These are phyloP conservation scores for Chrysoporthe deuterocubensis DNA, from an alignment of 2,329 filamentous ascomycete species.

Conservation along the genomic window DNA sequence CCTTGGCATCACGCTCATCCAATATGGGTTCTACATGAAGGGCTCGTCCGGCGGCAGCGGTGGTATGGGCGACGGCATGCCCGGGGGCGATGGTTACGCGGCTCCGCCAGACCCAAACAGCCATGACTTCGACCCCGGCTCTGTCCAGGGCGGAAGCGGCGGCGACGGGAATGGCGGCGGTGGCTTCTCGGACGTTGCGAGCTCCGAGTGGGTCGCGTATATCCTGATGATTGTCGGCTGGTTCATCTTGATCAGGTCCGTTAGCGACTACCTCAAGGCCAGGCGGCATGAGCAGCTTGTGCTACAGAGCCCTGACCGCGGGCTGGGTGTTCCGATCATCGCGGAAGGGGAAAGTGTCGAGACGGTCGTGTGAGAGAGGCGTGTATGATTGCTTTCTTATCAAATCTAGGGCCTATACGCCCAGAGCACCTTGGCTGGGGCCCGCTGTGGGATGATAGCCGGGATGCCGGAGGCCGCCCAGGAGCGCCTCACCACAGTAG, in stretches of 20 bases:
- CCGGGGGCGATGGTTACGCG: constrained; percentile 55
- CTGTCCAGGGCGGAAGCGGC: constrained; percentile 53
- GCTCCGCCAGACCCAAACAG: constrained; percentile 85
- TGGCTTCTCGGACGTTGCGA: constrained; percentile 62
- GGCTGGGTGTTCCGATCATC: constrained; percentile 82
- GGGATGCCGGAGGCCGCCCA: not conserved
- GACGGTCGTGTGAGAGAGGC: constrained; percentile 64
- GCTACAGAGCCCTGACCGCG: constrained; percentile 87
- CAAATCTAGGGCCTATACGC: not conserved
- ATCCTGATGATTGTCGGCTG: constrained; percentile 95
- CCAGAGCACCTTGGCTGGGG: not conserved
- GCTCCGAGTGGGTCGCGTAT: constrained; percentile 89
- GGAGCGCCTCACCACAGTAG: not conserved
- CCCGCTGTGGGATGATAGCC: not conserved
- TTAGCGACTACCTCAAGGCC: constrained; percentile 87
- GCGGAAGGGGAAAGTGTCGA: constrained; percentile 83
- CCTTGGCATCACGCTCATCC: constrained; percentile 91
- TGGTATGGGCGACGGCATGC: constrained; percentile 45
- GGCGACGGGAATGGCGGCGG: constrained; percentile 44
- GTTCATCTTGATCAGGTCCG: constrained; percentile 95
- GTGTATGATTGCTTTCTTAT: not conserved
- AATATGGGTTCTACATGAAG: constrained; percentile 97
- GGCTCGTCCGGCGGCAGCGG: constrained; percentile 42
- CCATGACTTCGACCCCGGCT: constrained; percentile 81
- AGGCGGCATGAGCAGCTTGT: constrained; percentile 92